Percentiles rank a stretch among this genome's conserved stretches.
Conservation (phyloP, 1,284 basidiomycete species). For the Anthracocystis walkeri region DNA sequence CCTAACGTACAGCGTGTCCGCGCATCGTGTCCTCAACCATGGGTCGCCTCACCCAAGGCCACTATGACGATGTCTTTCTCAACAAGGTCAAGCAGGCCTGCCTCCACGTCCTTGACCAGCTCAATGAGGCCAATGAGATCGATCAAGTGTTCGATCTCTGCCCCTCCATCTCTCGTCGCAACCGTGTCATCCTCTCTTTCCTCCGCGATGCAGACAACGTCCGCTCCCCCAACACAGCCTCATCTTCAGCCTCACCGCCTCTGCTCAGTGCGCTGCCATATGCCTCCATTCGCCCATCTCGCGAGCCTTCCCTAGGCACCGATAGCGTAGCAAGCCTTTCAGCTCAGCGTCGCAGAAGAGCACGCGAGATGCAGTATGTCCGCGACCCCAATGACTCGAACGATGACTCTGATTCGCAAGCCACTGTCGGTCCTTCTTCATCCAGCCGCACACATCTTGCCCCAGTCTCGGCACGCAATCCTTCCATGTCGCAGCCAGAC, state of each 20-base stretch:
- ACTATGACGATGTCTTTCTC: slow-evolving; percentile 50
- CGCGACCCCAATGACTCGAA: slow-evolving; percentile 41
- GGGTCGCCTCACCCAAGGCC: slow-evolving; percentile 38
- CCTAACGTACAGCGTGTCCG: not conserved
- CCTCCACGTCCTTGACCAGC: slow-evolving; percentile 46
- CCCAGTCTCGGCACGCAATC: slow-evolving; percentile 21
- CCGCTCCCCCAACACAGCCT: not conserved
- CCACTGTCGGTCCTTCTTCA: slow-evolving; percentile 13
- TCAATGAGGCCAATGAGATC: slow-evolving; percentile 50
- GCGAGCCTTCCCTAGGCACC: slow-evolving; percentile 29
- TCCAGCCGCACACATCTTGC: slow-evolving; percentile 21
- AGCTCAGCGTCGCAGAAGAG: slow-evolving; percentile 33
- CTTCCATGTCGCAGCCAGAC: slow-evolving; percentile 35
- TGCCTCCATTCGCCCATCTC: slow-evolving; percentile 16
- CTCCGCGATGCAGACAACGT: slow-evolving; percentile 41
- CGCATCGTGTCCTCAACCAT: slow-evolving; percentile 5
- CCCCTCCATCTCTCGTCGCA: slow-evolving; percentile 44
- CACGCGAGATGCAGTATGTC: slow-evolving; percentile 39
- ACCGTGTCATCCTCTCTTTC: slow-evolving; percentile 45
- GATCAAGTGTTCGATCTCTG: slow-evolving; percentile 44
- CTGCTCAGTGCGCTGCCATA: not conserved
- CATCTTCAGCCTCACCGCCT: slow-evolving; percentile 14
- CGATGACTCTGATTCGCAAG: slow-evolving; percentile 31
- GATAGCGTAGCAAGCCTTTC: slow-evolving; percentile 46
- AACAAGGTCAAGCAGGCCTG: slow-evolving; percentile 49